Conservation (phyloP, 768 basidiomycete species). For the Suillus lakei region DNA sequence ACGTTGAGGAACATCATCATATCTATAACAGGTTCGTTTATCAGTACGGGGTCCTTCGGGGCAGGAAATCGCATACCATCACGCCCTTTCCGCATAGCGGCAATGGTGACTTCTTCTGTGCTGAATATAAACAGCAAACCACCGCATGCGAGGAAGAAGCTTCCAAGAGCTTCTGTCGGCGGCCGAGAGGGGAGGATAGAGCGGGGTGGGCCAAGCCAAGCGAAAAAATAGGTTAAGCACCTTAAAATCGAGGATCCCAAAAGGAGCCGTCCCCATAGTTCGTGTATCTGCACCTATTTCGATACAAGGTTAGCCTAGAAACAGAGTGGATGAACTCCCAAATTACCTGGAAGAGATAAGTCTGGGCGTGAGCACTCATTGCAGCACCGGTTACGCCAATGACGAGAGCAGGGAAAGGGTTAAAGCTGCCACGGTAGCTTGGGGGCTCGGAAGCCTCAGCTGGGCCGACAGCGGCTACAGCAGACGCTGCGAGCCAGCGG, state of each 20-base stretch:
- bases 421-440: constrained; percentile 80
- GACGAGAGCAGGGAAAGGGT: constrained; percentile 91
- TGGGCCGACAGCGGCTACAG: constrained; percentile 42
- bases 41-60: background rate
- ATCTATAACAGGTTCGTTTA: constrained; percentile 46
- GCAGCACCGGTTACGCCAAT: constrained; percentile 93
- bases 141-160: constrained; percentile 87
- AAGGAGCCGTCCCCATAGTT: constrained; percentile 89
- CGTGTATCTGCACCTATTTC: constrained; percentile 81
- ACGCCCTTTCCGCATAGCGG: constrained; percentile 88
- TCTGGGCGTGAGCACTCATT: constrained; percentile 91
- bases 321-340: background rate
- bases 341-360: constrained; percentile 83
- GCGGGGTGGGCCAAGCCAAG: constrained; percentile 84
- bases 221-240: constrained; percentile 92
- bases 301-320: background rate
- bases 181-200: constrained; percentile 91
- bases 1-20: constrained; percentile 91
- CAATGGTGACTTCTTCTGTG: constrained; percentile 86
- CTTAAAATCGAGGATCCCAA: constrained; percentile 78
- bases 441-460: constrained; percentile 58
- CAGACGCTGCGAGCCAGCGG: constrained; percentile 70
- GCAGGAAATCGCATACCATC: constrained; percentile 60
- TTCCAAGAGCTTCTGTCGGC: constrained; percentile 88
- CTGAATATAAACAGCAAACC: constrained; percentile 91